These are phyloP conservation scores for Houttuynia cordata DNA, from an alignment of 164 flowering plant genomes.

Conservation along the genomic window DNA sequence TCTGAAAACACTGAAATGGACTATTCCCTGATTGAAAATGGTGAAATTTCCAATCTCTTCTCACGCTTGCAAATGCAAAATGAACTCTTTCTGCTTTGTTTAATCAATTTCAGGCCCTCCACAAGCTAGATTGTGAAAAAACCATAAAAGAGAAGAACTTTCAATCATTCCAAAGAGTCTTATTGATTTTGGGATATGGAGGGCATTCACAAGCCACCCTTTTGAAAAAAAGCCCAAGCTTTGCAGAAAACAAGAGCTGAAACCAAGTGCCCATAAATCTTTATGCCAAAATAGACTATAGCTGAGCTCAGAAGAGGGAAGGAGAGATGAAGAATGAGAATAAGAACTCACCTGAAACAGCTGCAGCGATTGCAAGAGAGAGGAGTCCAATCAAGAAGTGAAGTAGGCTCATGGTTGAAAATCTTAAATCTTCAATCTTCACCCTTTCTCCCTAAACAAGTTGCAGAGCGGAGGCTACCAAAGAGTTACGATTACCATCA, in stretches of 20 bases:
- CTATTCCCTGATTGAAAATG: background rate
- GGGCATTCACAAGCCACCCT: background rate
- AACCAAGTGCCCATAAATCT: background rate
- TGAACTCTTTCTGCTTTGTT: too few species aligned
- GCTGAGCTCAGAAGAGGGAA: background rate
- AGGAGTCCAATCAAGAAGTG: background rate
- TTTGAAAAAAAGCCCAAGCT: background rate
- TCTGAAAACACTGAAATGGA: background rate
- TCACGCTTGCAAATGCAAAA: background rate
- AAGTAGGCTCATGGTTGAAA: background rate
- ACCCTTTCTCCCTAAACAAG: too few species aligned
- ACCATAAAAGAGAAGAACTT: background rate
- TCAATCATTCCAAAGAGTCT: background rate
- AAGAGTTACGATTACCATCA: too few species aligned
- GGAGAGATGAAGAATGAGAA: background rate
- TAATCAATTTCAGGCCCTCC: too few species aligned
- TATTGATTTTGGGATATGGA: background rate
- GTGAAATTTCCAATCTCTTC: background rate
- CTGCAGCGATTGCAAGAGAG: background rate
- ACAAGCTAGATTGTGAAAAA: background rate
- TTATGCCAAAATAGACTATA: background rate
- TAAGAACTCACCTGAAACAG: background rate
- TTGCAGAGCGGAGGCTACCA: too few species aligned
- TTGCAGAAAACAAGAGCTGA: background rate
- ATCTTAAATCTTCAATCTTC: background rate